Conservation (phyloP, 2,329 filamentous ascomycete species). For the Scolecobasidium constrictum region DNA sequence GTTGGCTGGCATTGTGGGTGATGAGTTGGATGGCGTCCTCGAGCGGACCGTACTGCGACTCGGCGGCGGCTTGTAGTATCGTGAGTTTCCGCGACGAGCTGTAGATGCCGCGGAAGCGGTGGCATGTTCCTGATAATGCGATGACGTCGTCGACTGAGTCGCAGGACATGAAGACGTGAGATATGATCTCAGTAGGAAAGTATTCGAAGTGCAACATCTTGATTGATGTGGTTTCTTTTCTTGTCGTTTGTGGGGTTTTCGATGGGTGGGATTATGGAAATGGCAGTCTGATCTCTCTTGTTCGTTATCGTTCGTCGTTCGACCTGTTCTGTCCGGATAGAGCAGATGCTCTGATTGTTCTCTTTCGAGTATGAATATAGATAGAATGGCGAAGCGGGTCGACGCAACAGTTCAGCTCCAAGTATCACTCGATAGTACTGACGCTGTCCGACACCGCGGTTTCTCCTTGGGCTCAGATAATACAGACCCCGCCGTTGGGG, state of each 20-base stretch:
- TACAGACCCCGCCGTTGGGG: slow-evolving; percentile 43
- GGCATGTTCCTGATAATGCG: slow-evolving; percentile 43
- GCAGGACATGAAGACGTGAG: slow-evolving; percentile 45
- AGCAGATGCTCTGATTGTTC: not conserved
- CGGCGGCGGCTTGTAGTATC: slow-evolving; percentile 42
- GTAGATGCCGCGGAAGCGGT: slow-evolving; percentile 42
- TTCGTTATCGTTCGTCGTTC: too few relatives aligned
- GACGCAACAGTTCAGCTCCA: not conserved
- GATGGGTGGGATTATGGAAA: not conserved
- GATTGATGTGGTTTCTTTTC: slow-evolving; percentile 3
- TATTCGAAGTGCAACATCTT: slow-evolving; percentile 41
- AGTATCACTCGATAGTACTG: not conserved
- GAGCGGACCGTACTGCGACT: slow-evolving; percentile 47
- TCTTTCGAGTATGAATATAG: not conserved
- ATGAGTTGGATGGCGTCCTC: slow-evolving; percentile 48
- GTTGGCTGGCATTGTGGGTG: slow-evolving; percentile 49
- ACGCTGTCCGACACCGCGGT: slow-evolving; percentile 11
- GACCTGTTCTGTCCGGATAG: too few relatives aligned
- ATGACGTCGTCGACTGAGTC: slow-evolving; percentile 42
- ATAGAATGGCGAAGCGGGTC: not conserved
- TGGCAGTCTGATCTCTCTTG: not conserved
- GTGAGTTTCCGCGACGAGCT: slow-evolving; percentile 41
- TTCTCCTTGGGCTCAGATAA: slow-evolving; percentile 24
- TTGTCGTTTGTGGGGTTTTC: not conserved
- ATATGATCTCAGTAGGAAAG: slow-evolving; percentile 47